Evolutionary conservation across 768 basidiomycete genomes (phyloP).

Genomic region (Amanita rimosa): DNA sequence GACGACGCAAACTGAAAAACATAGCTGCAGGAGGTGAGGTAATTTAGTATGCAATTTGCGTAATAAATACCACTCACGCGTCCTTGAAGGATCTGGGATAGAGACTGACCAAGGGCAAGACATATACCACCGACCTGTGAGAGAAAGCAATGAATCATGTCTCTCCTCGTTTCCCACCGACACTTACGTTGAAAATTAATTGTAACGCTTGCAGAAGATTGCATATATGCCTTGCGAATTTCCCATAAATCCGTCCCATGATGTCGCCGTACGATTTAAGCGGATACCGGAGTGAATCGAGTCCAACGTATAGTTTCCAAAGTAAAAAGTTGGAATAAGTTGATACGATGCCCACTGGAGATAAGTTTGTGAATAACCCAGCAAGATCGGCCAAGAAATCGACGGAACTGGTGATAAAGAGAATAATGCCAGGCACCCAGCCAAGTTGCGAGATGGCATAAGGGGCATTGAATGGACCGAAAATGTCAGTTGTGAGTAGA

Average conservation of each 20-base stretch:
- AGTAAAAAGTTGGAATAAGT: slow-evolving; percentile 44
- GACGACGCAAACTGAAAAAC: slow-evolving; percentile 45
- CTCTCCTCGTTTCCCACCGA: neutral
- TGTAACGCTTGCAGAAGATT: slow-evolving; percentile 45
- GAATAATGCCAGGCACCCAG: slow-evolving; percentile 35
- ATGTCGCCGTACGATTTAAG: slow-evolving; percentile 45
- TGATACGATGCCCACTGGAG: slow-evolving; percentile 35
- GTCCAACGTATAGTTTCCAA: slow-evolving; percentile 41
- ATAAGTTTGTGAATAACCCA: neutral
- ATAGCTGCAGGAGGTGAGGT: slow-evolving; percentile 23
- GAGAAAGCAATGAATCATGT: neutral
- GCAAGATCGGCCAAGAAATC: neutral
- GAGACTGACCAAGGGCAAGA: slow-evolving; percentile 38
- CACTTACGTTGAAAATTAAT: slow-evolving; percentile 42
- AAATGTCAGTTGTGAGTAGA: slow-evolving; percentile 49
- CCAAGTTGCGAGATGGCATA: slow-evolving; percentile 42
- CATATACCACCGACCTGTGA: slow-evolving; percentile 26
- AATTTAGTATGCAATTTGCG: neutral
- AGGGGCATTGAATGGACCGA: slow-evolving; percentile 44
- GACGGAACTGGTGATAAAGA: slow-evolving; percentile 29
- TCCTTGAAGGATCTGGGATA: slow-evolving; percentile 37
- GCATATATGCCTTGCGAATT: slow-evolving; percentile 30
- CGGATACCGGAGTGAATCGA: slow-evolving; percentile 48
- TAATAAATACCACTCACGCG: slow-evolving; percentile 19
- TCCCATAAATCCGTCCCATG: slow-evolving; percentile 42